Evolutionary conservation across 495 filamentous ascomycete species (phyloP), one percentile per base, ranked within the genome.

Genomic region (Rhypophila decipiens): DNA sequence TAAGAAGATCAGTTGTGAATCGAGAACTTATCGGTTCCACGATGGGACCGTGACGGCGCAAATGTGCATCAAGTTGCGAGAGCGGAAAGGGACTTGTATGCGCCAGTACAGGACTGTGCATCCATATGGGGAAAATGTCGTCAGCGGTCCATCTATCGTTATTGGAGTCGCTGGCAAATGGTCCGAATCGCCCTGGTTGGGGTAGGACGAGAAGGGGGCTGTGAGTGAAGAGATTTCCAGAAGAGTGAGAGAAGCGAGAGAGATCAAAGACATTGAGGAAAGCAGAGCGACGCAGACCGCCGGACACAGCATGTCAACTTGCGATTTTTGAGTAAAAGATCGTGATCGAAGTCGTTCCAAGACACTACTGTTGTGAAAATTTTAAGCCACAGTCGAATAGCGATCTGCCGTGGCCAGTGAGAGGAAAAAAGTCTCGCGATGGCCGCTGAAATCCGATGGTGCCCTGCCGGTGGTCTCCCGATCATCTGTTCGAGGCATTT

Each of bases 51-150:
- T 10, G 5, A n/a, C 36, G 36, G 18, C 36, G 36, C 36, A 21
- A 46, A 12, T 37, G 29, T 39, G 15, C 27, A 39, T 43, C 46
- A 39, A 44, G 31, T 13, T 31, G 27, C 42, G 18, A 19, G 18
- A 7, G 36, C 18, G 5, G 36, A n/a, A n/a, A n/a, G n/a, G n/a
- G n/a, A n/a, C n/a, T n/a, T n/a, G n/a, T n/a, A n/a, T n/a, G n/a
- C n/a, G n/a, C n/a, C n/a, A n/a, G n/a, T n/a, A n/a, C n/a, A n/a
- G 9, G 5, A 39, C 36, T 39, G 5, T 39, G 5, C 9, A 7
- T 31, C 27, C 13, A 13, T 31, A 13, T 13, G 7, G 27, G 7
- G 27, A 7, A 7, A 7, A 13, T 13, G 13, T 31, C 27, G 27
- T 31, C 27, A 31, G 27, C 27, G 7, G 27, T 13, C 7, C 7